These are phyloP conservation scores for Rutidosis leptorrhynchoides DNA, from an alignment of 129 eudicot genomes.

Conservation along the genomic window DNA sequence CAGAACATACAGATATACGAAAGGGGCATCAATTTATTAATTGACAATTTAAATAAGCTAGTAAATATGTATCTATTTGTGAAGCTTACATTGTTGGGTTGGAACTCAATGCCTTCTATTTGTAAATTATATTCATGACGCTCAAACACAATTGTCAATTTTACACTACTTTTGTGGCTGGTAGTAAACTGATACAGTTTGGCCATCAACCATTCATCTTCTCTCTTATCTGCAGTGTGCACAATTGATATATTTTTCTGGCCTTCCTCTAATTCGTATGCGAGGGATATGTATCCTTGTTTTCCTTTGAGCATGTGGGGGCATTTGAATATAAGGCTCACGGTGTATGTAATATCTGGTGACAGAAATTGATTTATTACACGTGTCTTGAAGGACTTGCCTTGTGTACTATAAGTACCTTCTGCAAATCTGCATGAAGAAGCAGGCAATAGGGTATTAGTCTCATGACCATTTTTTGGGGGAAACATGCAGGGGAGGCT, in stretches of 20 bases:
- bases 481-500: neutral
- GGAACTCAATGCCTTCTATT: constrained; percentile 21
- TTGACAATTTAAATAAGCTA: too few relatives aligned
- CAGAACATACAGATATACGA: too few relatives aligned
- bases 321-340: constrained; percentile 1
- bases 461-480: neutral
- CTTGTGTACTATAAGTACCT: neutral
- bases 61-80: too few relatives aligned
- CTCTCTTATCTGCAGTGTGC: neutral
- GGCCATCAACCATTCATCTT: neutral
- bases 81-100: neutral
- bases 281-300: neutral
- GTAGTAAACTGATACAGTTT: neutral
- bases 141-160: constrained; percentile 3
- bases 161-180: neutral
- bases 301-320: neutral
- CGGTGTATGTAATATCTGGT: neutral
- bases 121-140: neutral
- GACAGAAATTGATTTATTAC: neutral
- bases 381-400: neutral
- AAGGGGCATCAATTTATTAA: too few relatives aligned
- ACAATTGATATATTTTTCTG: neutral
- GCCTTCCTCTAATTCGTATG: constrained; percentile 1
- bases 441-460: neutral
- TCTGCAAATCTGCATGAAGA: neutral